phyloP scores from a whole-genome alignment of 2,329 filamentous ascomycete genomes.

The Pyrenochaeta sp. region DNA sequence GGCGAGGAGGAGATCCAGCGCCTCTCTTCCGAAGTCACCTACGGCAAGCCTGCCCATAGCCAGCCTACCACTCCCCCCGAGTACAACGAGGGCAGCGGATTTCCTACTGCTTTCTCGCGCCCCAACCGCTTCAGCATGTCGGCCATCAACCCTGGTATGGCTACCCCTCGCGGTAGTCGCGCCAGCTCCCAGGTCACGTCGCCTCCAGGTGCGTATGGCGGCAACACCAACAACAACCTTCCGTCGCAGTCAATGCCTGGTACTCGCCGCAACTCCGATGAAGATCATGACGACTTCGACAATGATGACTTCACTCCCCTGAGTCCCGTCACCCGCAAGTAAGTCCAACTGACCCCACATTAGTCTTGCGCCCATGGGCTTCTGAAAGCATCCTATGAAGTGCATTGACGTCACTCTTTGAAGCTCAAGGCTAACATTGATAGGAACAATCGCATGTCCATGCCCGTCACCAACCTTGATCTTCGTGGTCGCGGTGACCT shows the following conservation, averaged over 20 bases:
- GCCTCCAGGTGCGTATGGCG: slow-evolving; percentile 61
- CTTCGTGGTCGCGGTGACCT: slow-evolving; percentile 65
- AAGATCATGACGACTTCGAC: slow-evolving; percentile 85
- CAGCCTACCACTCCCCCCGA: slow-evolving; percentile 97
- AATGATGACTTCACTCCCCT: slow-evolving; percentile 67
- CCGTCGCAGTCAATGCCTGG: slow-evolving; percentile 86
- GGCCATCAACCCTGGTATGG: slow-evolving; percentile 71
- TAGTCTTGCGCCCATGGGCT: too few relatives aligned
- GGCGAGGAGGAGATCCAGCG: slow-evolving; percentile 85
- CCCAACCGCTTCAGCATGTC: slow-evolving; percentile 90
- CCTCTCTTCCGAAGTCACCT: slow-evolving; percentile 78
- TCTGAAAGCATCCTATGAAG: too few relatives aligned
- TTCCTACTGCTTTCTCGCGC: slow-evolving; percentile 80
- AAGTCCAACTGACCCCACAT: slow-evolving; percentile 28
- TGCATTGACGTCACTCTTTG: too few relatives aligned
- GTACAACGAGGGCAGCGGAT: slow-evolving; percentile 79
- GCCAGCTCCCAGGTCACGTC: slow-evolving; percentile 83
- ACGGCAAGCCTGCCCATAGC: slow-evolving; percentile 74
- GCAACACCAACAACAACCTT: slow-evolving; percentile 64
- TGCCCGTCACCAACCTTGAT: slow-evolving; percentile 81
- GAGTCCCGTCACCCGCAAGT: slow-evolving; percentile 46
- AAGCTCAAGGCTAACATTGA: slow-evolving; percentile 20
- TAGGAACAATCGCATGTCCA: slow-evolving; percentile 89
- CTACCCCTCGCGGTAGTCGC: slow-evolving; percentile 72
- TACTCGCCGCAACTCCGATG: slow-evolving; percentile 84